Evolutionary conservation across 2,329 filamentous ascomycete species (phyloP).

Genomic region (Colletotrichum filicis): DNA sequence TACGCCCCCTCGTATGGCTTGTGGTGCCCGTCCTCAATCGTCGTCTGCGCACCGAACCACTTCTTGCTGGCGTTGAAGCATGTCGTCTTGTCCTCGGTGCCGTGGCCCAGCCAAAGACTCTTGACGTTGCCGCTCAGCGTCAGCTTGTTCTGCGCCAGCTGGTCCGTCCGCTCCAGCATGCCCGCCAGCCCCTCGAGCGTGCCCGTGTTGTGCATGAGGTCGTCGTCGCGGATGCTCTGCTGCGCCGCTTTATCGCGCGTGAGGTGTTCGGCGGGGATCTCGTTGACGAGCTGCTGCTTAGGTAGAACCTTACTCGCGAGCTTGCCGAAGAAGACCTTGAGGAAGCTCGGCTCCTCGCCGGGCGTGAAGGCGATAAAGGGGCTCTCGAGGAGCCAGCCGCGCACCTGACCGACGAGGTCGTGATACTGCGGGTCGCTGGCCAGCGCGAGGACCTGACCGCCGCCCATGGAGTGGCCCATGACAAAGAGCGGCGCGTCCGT

Average conservation of each 20-base stretch:
- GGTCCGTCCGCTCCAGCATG: conserved; percentile 78
- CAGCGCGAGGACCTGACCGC: conserved; percentile 77
- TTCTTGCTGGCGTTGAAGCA: conserved; percentile 72
- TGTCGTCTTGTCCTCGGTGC: conserved; percentile 77
- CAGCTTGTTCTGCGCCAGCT: conserved; percentile 67
- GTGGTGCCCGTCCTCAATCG: conserved; percentile 75
- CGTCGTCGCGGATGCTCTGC: conserved; percentile 71
- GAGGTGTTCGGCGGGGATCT: conserved; percentile 72
- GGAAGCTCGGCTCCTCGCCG: conserved; percentile 68
- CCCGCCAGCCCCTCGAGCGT: conserved; percentile 84
- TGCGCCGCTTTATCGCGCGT: conserved; percentile 74
- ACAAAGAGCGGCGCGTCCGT: conserved; percentile 76
- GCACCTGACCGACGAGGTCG: conserved; percentile 68
- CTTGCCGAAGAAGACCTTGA: conserved; percentile 74
- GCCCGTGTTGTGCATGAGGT: conserved; percentile 82
- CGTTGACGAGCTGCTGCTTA: conserved; percentile 72
- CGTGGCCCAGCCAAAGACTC: conserved; percentile 79
- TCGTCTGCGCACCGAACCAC: conserved; percentile 68
- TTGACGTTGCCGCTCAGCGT: conserved; percentile 64
- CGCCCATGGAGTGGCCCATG: conserved; percentile 93
- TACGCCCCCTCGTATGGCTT: conserved; percentile 81
- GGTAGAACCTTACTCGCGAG: conserved; percentile 77
- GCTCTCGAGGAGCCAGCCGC: conserved; percentile 80
- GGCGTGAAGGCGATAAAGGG: conserved; percentile 82
- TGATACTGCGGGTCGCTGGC: conserved; percentile 61